Percentiles rank a stretch among this genome's conserved stretches.
These are phyloP conservation scores for Nicotiana obtusifolia DNA, from an alignment of 257 asterid genomes.

Conservation along the genomic window DNA sequence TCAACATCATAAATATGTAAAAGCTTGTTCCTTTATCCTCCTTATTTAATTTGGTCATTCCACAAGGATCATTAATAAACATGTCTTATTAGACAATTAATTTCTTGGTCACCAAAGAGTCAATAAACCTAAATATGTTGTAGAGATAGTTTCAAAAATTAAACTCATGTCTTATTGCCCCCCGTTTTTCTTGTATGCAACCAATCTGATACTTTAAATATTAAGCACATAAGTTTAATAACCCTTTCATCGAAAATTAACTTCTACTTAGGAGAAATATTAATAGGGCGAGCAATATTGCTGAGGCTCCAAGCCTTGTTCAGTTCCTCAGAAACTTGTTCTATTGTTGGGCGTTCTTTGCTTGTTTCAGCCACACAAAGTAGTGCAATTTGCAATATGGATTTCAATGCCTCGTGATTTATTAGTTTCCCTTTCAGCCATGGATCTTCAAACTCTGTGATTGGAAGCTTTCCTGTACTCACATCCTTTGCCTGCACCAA, in stretches of 20 bases:
- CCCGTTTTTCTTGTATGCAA: neutral
- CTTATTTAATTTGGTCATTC: neutral
- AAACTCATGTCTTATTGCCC: neutral
- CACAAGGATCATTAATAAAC: neutral
- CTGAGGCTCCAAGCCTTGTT: constrained; percentile 42
- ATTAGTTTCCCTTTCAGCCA: constrained; percentile 35
- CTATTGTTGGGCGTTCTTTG: constrained; percentile 61
- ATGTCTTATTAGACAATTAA: neutral
- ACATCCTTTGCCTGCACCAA: constrained; percentile 73
- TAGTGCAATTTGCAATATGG: constrained; percentile 67
- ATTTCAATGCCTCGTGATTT: constrained; percentile 45
- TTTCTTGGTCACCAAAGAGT: neutral
- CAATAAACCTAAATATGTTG: neutral
- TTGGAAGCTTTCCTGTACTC: constrained; percentile 51
- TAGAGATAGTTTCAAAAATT: neutral
- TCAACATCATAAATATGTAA: neutral
- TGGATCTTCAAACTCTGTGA: constrained; percentile 59
- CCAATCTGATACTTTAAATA: neutral
- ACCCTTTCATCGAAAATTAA: neutral
- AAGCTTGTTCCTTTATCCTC: neutral
- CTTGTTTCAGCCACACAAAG: constrained; percentile 61
- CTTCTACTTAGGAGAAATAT: neutral
- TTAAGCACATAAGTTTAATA: neutral
- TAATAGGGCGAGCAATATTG: neutral
- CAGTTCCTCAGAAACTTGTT: constrained; percentile 49